A percentile compares a stretch with the other conserved stretches of the same genome.
These are phyloP conservation scores for Macrocybe gigantea DNA, from an alignment of 768 basidiomycete species.

Conservation along the genomic window DNA sequence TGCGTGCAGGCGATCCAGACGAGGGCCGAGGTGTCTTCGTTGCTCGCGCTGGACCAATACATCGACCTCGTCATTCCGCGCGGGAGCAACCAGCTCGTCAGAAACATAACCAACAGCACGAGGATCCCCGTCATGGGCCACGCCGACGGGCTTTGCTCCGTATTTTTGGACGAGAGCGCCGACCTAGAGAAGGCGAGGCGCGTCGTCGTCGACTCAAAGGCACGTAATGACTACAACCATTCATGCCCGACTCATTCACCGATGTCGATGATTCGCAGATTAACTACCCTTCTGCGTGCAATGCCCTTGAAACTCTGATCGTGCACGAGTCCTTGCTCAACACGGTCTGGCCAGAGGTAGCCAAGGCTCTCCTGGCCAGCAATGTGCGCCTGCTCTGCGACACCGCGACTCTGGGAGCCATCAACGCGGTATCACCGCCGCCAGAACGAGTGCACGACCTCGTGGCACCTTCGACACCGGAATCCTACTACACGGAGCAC, in stretches of 20 bases:
- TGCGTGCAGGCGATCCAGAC: constrained; percentile 94
- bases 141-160: constrained; percentile 90
- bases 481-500: constrained; percentile 83
- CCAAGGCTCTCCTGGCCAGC: constrained; percentile 58
- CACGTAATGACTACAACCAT: constrained; percentile 21
- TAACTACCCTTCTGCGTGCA: constrained; percentile 95
- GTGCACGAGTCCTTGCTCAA: constrained; percentile 69
- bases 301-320: constrained; percentile 85
- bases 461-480: constrained; percentile 46
- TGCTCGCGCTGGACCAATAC: constrained; percentile 83
- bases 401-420: constrained; percentile 47
- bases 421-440: constrained; percentile 32
- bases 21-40: constrained; percentile 81
- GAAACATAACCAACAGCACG: constrained; percentile 82
- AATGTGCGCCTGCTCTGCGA: constrained; percentile 83
- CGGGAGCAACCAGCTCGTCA: constrained; percentile 88
- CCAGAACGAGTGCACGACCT: constrained; percentile 37
- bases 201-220: constrained; percentile 89
- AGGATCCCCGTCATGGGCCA: constrained; percentile 99
- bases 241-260: neutral
- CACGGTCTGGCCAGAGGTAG: constrained; percentile 80
- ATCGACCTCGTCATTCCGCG: constrained; percentile 97
- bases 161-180: constrained; percentile 84
- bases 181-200: constrained; percentile 74
- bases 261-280: constrained; percentile 39